Evolutionary conservation across 2,329 filamentous ascomycete species (phyloP).

Genomic region (Hortaea sp.): DNA sequence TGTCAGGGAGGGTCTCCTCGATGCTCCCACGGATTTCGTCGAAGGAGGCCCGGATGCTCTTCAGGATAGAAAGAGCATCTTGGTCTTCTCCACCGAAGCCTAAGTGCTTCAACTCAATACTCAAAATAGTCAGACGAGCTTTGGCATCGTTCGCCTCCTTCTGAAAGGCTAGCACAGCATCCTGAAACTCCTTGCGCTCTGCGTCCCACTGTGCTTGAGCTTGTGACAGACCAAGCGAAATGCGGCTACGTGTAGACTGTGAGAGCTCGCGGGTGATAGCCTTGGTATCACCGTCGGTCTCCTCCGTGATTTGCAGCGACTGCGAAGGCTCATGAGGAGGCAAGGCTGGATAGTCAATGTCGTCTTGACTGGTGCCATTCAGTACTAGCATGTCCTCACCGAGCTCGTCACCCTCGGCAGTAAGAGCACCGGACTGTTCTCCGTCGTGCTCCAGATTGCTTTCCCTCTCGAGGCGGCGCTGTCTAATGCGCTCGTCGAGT

Average conservation of each 20-base stretch:
- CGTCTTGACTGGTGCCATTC: slow-evolving; percentile 15
- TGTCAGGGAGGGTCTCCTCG: slow-evolving; percentile 31
- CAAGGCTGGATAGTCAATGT: slow-evolving; percentile 17
- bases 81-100: slow-evolving; percentile 26
- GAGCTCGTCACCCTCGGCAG: slow-evolving; percentile 24
- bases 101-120: slow-evolving; percentile 35
- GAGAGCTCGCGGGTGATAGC: slow-evolving; percentile 1
- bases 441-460: slow-evolving; percentile 28
- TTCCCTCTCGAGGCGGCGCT: slow-evolving; percentile 29
- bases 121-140: slow-evolving; percentile 31
- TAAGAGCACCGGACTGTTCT: slow-evolving; percentile 29
- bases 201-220: slow-evolving; percentile 10
- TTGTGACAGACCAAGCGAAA: slow-evolving; percentile 5
- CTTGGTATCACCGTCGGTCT: neutral
- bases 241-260: slow-evolving; percentile 2
- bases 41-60: slow-evolving; percentile 33
- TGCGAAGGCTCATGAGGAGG: slow-evolving; percentile 2
- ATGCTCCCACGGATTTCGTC: slow-evolving; percentile 29
- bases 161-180: slow-evolving; percentile 30
- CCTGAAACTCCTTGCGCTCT: slow-evolving; percentile 27
- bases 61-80: slow-evolving; percentile 27
- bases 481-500: slow-evolving; percentile 21
- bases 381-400: slow-evolving; percentile 25
- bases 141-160: slow-evolving; percentile 30
- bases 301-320: slow-evolving; percentile 2